phyloP scores from a whole-genome alignment of 2,329 filamentous ascomycete genomes.

The Gliomastix tumulicola region DNA sequence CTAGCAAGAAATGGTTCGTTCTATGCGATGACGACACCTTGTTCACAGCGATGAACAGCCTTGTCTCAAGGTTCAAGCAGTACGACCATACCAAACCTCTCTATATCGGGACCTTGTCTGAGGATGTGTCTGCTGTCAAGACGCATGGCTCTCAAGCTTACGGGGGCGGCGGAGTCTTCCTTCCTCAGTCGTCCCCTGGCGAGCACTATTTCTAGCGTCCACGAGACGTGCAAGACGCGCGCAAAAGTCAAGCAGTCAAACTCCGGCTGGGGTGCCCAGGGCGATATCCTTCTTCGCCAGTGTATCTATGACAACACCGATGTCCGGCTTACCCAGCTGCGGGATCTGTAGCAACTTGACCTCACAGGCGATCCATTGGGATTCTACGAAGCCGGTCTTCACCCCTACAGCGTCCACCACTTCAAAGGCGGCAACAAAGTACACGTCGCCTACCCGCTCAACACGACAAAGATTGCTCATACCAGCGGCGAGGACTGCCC shows the following conservation, averaged over 20 bases:
- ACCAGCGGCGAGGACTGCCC: constrained; percentile 55
- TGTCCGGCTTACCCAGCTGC: constrained; percentile 45
- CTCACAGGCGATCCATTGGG: constrained; percentile 52
- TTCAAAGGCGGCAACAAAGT: constrained; percentile 55
- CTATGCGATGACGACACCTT: constrained; percentile 60
- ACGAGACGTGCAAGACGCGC: constrained; percentile 34
- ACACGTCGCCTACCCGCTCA: constrained; percentile 45
- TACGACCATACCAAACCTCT: constrained; percentile 44
- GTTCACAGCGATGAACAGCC: constrained; percentile 49
- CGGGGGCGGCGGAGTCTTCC: constrained; percentile 55
- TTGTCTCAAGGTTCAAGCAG: constrained; percentile 41
- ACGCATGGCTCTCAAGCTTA: constrained; percentile 57
- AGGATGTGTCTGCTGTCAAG: constrained; percentile 51
- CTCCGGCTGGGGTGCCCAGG: constrained; percentile 48
- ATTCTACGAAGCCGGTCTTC: constrained; percentile 55
- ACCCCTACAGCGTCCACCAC: constrained; percentile 55
- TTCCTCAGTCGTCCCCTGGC: constrained; percentile 43
- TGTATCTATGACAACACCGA: constrained; percentile 57
- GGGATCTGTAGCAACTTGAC: constrained; percentile 55
- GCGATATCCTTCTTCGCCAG: constrained; percentile 53
- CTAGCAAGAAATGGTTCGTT: constrained; percentile 49
- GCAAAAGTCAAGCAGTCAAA: constrained; percentile 40
- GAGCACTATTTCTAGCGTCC: constrained; percentile 32
- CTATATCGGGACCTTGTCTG: constrained; percentile 55
- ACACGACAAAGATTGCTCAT: constrained; percentile 48